Evolutionary conservation across 2,329 filamentous ascomycete species (phyloP).

Genomic region (Incumbomyces lentus): DNA sequence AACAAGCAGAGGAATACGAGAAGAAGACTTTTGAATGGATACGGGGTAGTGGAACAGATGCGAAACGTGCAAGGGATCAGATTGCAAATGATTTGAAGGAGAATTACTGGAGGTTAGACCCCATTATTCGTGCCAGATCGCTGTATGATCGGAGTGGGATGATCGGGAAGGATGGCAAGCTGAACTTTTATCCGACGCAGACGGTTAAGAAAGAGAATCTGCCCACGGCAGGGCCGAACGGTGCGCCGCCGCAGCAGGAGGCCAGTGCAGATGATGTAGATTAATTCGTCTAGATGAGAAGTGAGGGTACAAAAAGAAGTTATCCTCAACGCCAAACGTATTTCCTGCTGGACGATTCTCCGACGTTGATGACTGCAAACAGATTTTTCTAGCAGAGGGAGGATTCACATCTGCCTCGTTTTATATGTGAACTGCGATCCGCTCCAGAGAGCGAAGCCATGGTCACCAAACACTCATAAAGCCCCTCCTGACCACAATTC

Average conservation of each 20-base stretch:
- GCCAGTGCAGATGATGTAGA: slow-evolving; percentile 18
- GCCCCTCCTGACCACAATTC: too few relatives aligned
- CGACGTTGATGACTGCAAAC: too few relatives aligned
- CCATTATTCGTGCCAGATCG: slow-evolving; percentile 71
- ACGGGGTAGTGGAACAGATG: slow-evolving; percentile 26
- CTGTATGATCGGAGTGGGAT: slow-evolving; percentile 74
- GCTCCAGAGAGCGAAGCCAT: too few relatives aligned
- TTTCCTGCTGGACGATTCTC: too few relatives aligned
- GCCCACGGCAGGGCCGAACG: neutral
- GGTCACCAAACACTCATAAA: too few relatives aligned
- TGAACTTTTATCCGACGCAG: slow-evolving; percentile 56
- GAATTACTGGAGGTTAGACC: slow-evolving; percentile 85
- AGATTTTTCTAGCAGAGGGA: too few relatives aligned
- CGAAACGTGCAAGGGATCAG: slow-evolving; percentile 48
- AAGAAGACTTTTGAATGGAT: slow-evolving; percentile 68
- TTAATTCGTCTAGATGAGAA: neutral
- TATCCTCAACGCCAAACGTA: too few relatives aligned
- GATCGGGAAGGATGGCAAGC: slow-evolving; percentile 54
- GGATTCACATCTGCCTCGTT: too few relatives aligned
- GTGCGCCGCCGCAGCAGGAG: slow-evolving; percentile 7
- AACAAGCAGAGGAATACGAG: slow-evolving; percentile 65
- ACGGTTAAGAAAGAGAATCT: slow-evolving; percentile 8
- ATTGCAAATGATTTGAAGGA: slow-evolving; percentile 54
- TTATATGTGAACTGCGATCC: too few relatives aligned
- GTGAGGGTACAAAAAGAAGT: too few relatives aligned